Evolutionary conservation across 2,329 filamentous ascomycete genomes (phyloP), one percentile per base, ranked within the genome.

Genomic region (Curvularia hawaiiensis): DNA sequence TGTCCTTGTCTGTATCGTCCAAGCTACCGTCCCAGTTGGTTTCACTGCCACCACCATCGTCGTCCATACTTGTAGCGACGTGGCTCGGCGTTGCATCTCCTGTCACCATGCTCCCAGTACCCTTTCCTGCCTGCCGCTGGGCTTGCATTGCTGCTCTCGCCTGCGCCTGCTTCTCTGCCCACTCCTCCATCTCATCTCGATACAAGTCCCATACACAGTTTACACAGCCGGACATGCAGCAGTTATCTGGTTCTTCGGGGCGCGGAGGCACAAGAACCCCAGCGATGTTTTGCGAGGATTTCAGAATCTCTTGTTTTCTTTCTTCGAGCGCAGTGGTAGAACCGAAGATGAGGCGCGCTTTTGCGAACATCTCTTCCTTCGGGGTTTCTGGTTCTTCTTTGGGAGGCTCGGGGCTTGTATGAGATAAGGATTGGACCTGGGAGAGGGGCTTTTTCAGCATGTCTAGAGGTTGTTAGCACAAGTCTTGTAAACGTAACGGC

Each of bases 171-270:
- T 87, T 84, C 14, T 81, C 79, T 4, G 88, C 89, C 91, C 92
- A 98, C 56, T 91, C 90, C 75, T 98, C 93, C 78, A 98, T 83
- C 51, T 98, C 95, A 65, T 99, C 94, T 9, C 93, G 85, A 77
- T 88, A 98, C 52, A 87, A 82, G 68, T 97, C 93, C 93, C 93
- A 98, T 3, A 98, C 95, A 76, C 95, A 99, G 75, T 98, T 93
- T 48, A 97, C 94, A 74, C 95, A 99, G 3, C 95, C 95, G 71
- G 91, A 95, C 95, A 99, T 99, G 78, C 95, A 99, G 83, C 95
- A 99, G 73, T 99, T 97, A 70, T 98, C 95, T 3, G 95, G 95
- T 77, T 99, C 94, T 47, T 87, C 84, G 1, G 95, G 95, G 47
- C 85, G 85, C 0, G 92, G 93, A 2, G 95, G 95, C 4, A 98